Evolutionary conservation across 2,329 filamentous ascomycete species (phyloP).

Genomic region (Xylariomycetidae sp.): DNA sequence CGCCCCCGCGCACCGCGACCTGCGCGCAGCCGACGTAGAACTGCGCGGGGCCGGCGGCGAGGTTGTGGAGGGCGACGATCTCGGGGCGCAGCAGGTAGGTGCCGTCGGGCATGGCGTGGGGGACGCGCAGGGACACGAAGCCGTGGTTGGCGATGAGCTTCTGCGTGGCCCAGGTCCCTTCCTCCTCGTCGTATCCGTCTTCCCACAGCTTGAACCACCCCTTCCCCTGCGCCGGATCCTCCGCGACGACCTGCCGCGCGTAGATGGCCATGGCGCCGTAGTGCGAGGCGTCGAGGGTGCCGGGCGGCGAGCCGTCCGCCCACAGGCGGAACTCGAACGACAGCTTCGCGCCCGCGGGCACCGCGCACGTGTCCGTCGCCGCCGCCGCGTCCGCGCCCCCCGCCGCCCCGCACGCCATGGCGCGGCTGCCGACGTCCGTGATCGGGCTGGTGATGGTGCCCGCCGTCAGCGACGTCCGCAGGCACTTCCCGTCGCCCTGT

Average conservation of each 20-base stretch:
- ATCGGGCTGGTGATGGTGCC: conserved; percentile 8
- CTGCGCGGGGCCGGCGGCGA: conserved; percentile 33
- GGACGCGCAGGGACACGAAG: conserved; percentile 42
- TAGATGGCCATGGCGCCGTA: conserved; percentile 10
- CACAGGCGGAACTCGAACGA: conserved; percentile 10
- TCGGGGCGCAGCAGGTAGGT: conserved; percentile 53
- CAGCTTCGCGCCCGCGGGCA: conserved; percentile 6
- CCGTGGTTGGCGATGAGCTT: conserved; percentile 39
- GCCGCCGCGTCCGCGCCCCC: conserved; percentile 6
- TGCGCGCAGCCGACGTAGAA: conserved; percentile 26
- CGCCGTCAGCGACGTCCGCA: conserved; percentile 5
- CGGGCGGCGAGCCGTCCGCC: conserved; percentile 5
- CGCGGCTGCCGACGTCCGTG: conserved; percentile 6
- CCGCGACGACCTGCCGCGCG: conserved; percentile 3
- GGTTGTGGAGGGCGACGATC: conserved; percentile 49
- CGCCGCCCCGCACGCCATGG: conserved; percentile 9
- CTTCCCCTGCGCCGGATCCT: conserved; percentile 3
- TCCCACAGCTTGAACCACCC: conserved; percentile 14
- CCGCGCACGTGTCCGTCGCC: conserved; percentile 3
- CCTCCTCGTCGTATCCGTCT: conserved; percentile 19
- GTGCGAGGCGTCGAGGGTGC: conserved; percentile 7
- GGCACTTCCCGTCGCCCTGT: conserved; percentile 8
- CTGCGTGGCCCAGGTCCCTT: conserved; percentile 16
- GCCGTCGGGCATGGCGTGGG: conserved; percentile 41
- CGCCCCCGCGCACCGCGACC: conserved; percentile 1